A percentile compares a stretch with the other conserved stretches of the same genome.
Evolutionary conservation across 805 yeast genomes (phyloP).

Genomic region (Candida pseudofarinosa): DNA sequence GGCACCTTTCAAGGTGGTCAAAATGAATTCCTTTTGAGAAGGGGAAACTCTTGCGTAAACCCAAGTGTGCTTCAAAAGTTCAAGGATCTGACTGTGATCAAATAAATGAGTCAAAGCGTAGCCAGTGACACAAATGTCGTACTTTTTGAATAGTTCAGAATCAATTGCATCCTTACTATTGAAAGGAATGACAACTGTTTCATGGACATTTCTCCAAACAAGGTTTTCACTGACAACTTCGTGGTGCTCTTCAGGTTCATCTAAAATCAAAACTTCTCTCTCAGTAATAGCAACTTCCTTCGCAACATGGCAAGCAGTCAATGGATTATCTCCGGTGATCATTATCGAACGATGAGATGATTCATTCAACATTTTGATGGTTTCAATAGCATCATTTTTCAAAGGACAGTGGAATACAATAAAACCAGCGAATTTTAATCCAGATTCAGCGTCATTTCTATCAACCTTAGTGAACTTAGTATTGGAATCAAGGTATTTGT

Average conservation of each 20-base stretch:
- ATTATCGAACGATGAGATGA: constrained; percentile 93
- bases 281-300: constrained; percentile 85
- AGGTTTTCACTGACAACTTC: constrained; percentile 49
- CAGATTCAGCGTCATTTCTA: constrained; percentile 74
- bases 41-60: constrained; percentile 98
- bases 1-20: constrained; percentile 75
- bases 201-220: constrained; percentile 83
- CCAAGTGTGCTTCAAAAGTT: constrained; percentile 86
- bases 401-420: constrained; percentile 96
- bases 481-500: constrained; percentile 59
- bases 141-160: constrained; percentile 50
- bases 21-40: constrained; percentile 85
- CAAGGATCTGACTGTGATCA: constrained; percentile 64
- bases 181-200: constrained; percentile 65
- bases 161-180: constrained; percentile 57
- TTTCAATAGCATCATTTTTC: constrained; percentile 87
- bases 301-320: constrained; percentile 97
- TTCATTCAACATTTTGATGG: constrained; percentile 88
- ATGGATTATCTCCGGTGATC: constrained; percentile 99
- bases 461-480: constrained; percentile 51
- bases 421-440: constrained; percentile 81
- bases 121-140: constrained; percentile 92
- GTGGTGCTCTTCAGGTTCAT: constrained; percentile 72
- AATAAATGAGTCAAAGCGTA: constrained; percentile 70
- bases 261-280: constrained; percentile 80